phyloP scores from a whole-genome alignment of 352 stramenopile species.

The Pythium sp. region DNA sequence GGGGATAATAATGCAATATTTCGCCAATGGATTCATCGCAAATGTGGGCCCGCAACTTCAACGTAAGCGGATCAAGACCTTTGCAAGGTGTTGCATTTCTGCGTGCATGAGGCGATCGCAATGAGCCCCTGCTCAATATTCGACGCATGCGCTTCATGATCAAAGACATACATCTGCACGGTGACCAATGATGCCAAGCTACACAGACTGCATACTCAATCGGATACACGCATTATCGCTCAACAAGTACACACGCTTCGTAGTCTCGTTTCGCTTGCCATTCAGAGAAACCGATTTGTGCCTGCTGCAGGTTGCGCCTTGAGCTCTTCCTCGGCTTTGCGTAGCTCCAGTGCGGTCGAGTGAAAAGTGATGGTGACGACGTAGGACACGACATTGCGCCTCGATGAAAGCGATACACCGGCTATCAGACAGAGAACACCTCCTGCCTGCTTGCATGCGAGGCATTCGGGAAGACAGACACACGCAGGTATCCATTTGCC shows the following conservation, averaged over 20 bases:
- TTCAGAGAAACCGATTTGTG: not conserved
- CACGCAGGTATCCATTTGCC: not conserved
- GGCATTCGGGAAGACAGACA: not conserved
- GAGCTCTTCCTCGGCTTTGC: not conserved
- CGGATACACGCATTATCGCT: not conserved
- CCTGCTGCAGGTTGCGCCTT: not conserved
- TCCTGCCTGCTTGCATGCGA: not conserved
- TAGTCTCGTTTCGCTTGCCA: too few species aligned
- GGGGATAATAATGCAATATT: not conserved
- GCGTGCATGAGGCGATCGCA: not conserved
- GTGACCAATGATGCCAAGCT: not conserved
- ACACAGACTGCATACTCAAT: not conserved
- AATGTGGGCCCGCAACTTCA: not conserved
- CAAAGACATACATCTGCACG: not conserved
- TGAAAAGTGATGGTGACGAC: not conserved
- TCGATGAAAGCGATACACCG: not conserved
- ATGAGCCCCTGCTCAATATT: not conserved
- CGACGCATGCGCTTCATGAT: not conserved
- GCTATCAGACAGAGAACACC: not conserved
- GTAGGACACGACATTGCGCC: not conserved
- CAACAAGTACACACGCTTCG: too few species aligned
- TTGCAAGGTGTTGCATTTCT: not conserved
- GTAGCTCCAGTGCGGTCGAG: not conserved
- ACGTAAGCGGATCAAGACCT: not conserved
- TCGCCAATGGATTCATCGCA: not conserved